Conservation (phyloP, 1,284 basidiomycete genomes). For the Ceratobasidium sp. region DNA sequence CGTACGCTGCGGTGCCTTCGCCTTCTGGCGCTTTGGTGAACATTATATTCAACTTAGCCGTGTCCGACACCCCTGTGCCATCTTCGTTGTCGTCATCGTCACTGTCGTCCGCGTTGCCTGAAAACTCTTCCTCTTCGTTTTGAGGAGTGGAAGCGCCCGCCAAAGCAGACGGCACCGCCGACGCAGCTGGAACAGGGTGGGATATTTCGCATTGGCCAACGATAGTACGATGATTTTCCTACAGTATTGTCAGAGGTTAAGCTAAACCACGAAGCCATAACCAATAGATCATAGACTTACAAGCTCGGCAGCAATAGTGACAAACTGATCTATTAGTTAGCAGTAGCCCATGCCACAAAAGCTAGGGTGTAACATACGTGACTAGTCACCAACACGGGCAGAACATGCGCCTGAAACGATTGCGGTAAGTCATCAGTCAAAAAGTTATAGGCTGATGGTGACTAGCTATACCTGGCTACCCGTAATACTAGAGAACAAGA, state of each 20-base stretch:
- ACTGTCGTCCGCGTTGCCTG: conserved; percentile 49
- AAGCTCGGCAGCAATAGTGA: conserved; percentile 96
- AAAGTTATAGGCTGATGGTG: conserved; percentile 26
- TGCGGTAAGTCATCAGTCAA: conserved; percentile 45
- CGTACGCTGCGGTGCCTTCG: conserved; percentile 62
- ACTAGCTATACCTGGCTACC: conserved; percentile 69
- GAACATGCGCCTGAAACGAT: conserved; percentile 73
- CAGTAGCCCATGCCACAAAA: neutral
- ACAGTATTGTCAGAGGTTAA: conserved; percentile 46
- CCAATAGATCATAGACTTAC: conserved; percentile 62
- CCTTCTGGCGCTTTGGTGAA: conserved; percentile 72
- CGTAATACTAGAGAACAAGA: conserved; percentile 93
- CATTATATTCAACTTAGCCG: conserved; percentile 70
- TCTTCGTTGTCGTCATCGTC: conserved; percentile 68
- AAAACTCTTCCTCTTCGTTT: conserved; percentile 47
- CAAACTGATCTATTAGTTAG: conserved; percentile 59
- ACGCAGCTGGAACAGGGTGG: conserved; percentile 75
- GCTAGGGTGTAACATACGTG: conserved; percentile 66
- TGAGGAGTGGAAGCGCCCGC: conserved; percentile 30
- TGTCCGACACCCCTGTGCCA: conserved; percentile 58
- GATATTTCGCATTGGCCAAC: conserved; percentile 98
- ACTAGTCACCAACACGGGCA: conserved; percentile 95
- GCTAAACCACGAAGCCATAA: conserved; percentile 37
- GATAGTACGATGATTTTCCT: conserved; percentile 84
- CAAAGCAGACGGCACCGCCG: conserved; percentile 56